Conservation (phyloP, 768 basidiomycete species). For the Mycena vitilis region DNA sequence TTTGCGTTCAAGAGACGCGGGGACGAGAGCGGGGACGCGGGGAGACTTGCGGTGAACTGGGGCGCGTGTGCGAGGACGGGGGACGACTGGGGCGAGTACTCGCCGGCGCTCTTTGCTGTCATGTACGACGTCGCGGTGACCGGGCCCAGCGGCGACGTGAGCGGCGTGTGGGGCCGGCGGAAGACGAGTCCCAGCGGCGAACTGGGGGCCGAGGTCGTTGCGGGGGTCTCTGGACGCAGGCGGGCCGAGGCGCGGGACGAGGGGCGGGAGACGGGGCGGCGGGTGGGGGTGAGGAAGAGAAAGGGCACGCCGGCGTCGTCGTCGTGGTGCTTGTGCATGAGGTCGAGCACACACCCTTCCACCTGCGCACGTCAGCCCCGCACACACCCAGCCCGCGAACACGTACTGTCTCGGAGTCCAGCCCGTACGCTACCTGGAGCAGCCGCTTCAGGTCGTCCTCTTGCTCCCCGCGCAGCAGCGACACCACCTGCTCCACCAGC, state of each 20-base stretch:
- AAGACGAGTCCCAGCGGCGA: slow-evolving; percentile 83
- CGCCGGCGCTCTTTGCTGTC: slow-evolving; percentile 53
- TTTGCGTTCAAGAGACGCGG: slow-evolving; percentile 91
- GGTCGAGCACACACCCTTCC: slow-evolving; percentile 90
- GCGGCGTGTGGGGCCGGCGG: slow-evolving; percentile 83
- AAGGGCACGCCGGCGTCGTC: slow-evolving; percentile 86
- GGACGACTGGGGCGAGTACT: slow-evolving; percentile 74
- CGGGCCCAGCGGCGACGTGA: slow-evolving; percentile 80
- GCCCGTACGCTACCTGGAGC: slow-evolving; percentile 75
- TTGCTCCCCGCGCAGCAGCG: slow-evolving; percentile 80
- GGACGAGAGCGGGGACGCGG: slow-evolving; percentile 86
- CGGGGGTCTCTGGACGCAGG: slow-evolving; percentile 80
- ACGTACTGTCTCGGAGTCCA: slow-evolving; percentile 77
- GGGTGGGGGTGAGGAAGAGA: slow-evolving; percentile 82
- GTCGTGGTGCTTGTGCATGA: slow-evolving; percentile 96
- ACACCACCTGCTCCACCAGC: slow-evolving; percentile 78
- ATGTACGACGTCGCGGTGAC: slow-evolving; percentile 67
- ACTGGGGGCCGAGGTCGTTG: slow-evolving; percentile 66
- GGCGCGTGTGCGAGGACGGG: slow-evolving; percentile 71
- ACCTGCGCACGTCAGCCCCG: slow-evolving; percentile 56
- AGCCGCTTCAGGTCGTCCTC: slow-evolving; percentile 87
- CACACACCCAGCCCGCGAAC: slow-evolving; percentile 40
- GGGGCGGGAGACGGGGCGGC: slow-evolving; percentile 82
- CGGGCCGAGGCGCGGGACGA: slow-evolving; percentile 83
- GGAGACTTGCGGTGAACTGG: slow-evolving; percentile 83